These are phyloP conservation scores for Nothophaeocryptopus gaeumannii DNA, from an alignment of 2,329 filamentous ascomycete genomes.

Conservation along the genomic window DNA sequence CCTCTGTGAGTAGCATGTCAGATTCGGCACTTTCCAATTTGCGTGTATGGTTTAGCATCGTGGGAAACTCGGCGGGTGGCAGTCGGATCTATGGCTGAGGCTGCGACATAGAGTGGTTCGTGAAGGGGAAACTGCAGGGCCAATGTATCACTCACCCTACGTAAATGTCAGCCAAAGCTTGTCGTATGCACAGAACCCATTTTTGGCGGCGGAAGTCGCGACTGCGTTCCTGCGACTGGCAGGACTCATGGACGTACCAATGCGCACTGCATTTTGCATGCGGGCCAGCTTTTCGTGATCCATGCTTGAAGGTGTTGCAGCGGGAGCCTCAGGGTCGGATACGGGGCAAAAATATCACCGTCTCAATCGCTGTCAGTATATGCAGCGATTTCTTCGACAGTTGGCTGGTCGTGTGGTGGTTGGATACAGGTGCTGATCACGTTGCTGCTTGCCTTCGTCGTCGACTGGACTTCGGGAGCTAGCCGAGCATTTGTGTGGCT, in stretches of 20 bases:
- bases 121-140: neutral
- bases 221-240: neutral
- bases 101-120: neutral
- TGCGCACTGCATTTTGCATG: slow-evolving; percentile 65
- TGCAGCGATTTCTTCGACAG: slow-evolving; percentile 27
- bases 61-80: slow-evolving; percentile 1
- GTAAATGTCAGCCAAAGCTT: slow-evolving; percentile 24
- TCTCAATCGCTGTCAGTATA: slow-evolving; percentile 20
- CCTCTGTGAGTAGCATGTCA: slow-evolving; percentile 57
- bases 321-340: slow-evolving; percentile 5
- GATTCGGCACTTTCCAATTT: slow-evolving; percentile 10
- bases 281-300: slow-evolving; percentile 65
- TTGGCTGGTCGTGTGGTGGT: slow-evolving; percentile 8
- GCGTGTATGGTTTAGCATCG: neutral
- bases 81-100: neutral
- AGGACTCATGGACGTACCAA: slow-evolving; percentile 56
- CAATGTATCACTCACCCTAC: slow-evolving; percentile 33
- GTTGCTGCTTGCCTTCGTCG: neutral
- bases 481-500: too few species aligned
- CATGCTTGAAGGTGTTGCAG: slow-evolving; percentile 41
- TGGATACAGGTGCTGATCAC: slow-evolving; percentile 8
- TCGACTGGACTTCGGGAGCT: too few species aligned
- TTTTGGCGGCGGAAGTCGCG: neutral
- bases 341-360: slow-evolving; percentile 10
- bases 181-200: neutral